These are phyloP conservation scores for Pythium rhizo-oryzae DNA, from an alignment of 352 stramenopile species.

Conservation along the genomic window DNA sequence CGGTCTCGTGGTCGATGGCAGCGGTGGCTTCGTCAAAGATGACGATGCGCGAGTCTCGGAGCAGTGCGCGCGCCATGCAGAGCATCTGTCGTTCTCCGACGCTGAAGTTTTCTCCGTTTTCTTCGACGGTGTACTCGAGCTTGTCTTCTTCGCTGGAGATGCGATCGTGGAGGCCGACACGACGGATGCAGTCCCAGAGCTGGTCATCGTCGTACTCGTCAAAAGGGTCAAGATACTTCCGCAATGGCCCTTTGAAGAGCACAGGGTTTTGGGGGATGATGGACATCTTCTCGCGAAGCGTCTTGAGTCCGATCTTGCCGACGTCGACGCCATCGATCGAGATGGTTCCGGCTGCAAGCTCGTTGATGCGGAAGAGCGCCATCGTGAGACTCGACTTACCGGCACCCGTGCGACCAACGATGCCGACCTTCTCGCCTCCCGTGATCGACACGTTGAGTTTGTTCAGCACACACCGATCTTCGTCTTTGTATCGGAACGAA, in stretches of 20 bases:
- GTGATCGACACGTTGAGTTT: too few relatives aligned
- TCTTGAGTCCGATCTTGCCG: slow-evolving; percentile 68
- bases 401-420: slow-evolving; percentile 88
- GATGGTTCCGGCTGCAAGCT: slow-evolving; percentile 88
- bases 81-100: slow-evolving; percentile 43
- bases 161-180: slow-evolving; percentile 56
- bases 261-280: slow-evolving; percentile 95
- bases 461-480: too few relatives aligned
- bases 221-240: slow-evolving; percentile 92
- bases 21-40: slow-evolving; percentile 79
- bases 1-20: slow-evolving; percentile 77
- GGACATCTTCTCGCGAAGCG: slow-evolving; percentile 80
- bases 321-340: slow-evolving; percentile 88
- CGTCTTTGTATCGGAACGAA: too few relatives aligned
- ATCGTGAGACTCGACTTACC: slow-evolving; percentile 88
- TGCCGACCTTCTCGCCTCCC: slow-evolving; percentile 84
- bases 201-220: slow-evolving; percentile 68
- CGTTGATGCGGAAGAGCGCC: slow-evolving; percentile 93
- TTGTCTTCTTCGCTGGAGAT: too few relatives aligned
- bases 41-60: slow-evolving; percentile 70
- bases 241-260: slow-evolving; percentile 91
- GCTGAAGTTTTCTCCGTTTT: slow-evolving; percentile 94
- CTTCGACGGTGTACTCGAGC: too few relatives aligned
- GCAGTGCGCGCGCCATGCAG: slow-evolving; percentile 83
- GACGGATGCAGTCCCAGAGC: slow-evolving; percentile 50